Conservation (phyloP, 208 protist species). For the Borovskyia barvae region DNA sequence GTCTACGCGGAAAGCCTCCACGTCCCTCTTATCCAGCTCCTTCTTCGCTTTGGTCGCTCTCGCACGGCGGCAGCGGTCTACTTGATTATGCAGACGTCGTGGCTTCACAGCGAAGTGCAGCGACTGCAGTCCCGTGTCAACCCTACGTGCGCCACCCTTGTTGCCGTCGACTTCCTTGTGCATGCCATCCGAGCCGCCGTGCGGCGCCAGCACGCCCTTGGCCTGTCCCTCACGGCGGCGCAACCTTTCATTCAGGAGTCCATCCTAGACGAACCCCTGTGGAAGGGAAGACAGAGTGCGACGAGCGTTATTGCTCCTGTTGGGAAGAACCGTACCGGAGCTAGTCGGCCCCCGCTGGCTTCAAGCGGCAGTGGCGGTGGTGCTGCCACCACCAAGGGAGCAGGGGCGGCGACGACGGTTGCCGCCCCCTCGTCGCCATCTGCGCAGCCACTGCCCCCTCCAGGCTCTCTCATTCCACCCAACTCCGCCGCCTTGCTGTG, state of each 20-base stretch:
- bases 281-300: constrained; percentile 5
- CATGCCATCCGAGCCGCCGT: constrained; percentile 50
- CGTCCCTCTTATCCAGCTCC: constrained; percentile 73
- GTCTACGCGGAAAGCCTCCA: constrained; percentile 78
- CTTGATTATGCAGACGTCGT: constrained; percentile 61
- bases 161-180: constrained; percentile 80
- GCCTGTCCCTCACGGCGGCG: constrained; percentile 24
- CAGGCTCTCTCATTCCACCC: constrained; percentile 39
- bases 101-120: constrained; percentile 68
- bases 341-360: not conserved
- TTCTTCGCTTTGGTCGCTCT: constrained; percentile 71
- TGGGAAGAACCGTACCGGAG: no score
- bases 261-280: not conserved
- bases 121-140: constrained; percentile 71
- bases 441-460: no score
- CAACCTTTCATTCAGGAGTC: constrained; percentile 15
- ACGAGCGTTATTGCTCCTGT: not conserved
- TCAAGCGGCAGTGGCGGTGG: not conserved
- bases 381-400: not conserved
- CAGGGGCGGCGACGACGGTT: not conserved
- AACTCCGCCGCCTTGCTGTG: constrained; percentile 77
- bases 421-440: no score
- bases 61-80: constrained; percentile 49
- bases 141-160: constrained; percentile 47
- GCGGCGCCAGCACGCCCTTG: constrained; percentile 66